Evolutionary conservation across 2,329 filamentous ascomycete genomes (phyloP), one percentile per base, ranked within the genome.

Genomic region (Clarireedia sp.): DNA sequence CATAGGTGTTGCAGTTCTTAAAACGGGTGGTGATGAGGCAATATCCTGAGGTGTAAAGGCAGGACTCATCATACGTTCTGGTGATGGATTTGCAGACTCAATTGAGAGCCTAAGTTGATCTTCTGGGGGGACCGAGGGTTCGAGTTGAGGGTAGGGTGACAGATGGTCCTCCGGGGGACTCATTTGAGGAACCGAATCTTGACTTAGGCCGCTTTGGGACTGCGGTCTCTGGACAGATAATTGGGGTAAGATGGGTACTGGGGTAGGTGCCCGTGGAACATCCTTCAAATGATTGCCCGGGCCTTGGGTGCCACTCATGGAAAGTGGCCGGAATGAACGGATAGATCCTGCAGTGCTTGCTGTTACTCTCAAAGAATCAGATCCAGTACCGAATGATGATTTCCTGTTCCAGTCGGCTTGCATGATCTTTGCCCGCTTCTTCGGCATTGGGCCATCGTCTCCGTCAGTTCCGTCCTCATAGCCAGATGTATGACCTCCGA

Each of bases 341-440:
- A 97, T 78, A 5, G 91, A 96, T 43, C 90, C 89, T 45, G 91
- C 87, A 16, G 89, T 95, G 68, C 90, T 95, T 47, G 92, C 92
- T 58, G 89, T 86, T n/a, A 96, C 90, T 48, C 91, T 82, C 24
- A 97, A 75, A 3, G 89, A 95, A 48, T 94, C 90, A 9, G 84
- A 81, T 29, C 83, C 84, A 40, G 81, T 78, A 51, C 86, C 87
- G 64, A 96, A 87, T 21, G 81, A 82, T 59, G 78, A 81, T 62
- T 82, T 86, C 50, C 85, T 83, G n/a, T 83, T 83, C 73, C 84
- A 86, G 60, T 87, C 82, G 12, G 85, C 81, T 66, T 86, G 81
- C 19, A 83, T 89, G 23, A 86, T 81, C 66, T 89, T 94, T 36
- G 85, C 90, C 64, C 91, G 81, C 72, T 96, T 96, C 64, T 83